phyloP scores from a whole-genome alignment of 2,329 filamentous ascomycete genomes.

The Phaeosphaeria sp. region DNA sequence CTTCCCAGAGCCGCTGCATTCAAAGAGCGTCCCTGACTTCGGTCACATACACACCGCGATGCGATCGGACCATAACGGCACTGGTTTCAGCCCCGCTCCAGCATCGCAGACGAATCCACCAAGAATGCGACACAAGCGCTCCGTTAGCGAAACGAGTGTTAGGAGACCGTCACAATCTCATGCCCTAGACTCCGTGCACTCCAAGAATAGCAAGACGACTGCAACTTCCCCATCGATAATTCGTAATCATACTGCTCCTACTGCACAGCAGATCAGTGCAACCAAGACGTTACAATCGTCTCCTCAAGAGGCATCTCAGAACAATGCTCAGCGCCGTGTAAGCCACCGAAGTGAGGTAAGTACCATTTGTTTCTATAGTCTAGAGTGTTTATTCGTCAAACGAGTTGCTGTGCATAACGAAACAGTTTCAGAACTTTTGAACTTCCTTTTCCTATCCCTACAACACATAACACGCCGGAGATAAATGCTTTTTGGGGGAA shows the following conservation, averaged over 20 bases:
- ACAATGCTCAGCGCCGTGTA: conserved; percentile 15
- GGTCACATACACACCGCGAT: conserved; percentile 26
- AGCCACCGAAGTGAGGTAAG: conserved; percentile 38
- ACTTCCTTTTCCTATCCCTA: conserved; percentile 13
- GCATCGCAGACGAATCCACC: conserved; percentile 23
- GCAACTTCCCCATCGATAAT: conserved; percentile 24
- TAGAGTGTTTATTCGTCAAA: conserved; percentile 23
- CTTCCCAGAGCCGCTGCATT: conserved; percentile 21
- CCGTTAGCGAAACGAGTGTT: conserved; percentile 25
- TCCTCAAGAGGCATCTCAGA: conserved; percentile 15
- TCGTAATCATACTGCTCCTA: not conserved
- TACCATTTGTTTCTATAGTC: conserved; percentile 29
- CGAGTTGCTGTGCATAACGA: conserved; percentile 27
- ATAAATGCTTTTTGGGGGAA: conserved; percentile 13
- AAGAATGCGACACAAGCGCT: conserved; percentile 33
- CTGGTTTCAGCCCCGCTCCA: conserved; percentile 24
- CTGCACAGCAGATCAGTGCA: conserved; percentile 19
- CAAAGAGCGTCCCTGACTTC: conserved; percentile 21
- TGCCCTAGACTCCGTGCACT: conserved; percentile 6
- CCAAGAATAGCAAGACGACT: conserved; percentile 32
- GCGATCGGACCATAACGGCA: conserved; percentile 34
- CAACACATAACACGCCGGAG: conserved; percentile 25
- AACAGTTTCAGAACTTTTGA: conserved; percentile 33
- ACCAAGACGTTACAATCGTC: conserved; percentile 29
- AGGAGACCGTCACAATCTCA: conserved; percentile 19